Evolutionary conservation across 192 early-diverging fungal genomes (phyloP), one percentile per base, ranked within the genome.

Genomic region (Linnemannia schmuckeri): DNA sequence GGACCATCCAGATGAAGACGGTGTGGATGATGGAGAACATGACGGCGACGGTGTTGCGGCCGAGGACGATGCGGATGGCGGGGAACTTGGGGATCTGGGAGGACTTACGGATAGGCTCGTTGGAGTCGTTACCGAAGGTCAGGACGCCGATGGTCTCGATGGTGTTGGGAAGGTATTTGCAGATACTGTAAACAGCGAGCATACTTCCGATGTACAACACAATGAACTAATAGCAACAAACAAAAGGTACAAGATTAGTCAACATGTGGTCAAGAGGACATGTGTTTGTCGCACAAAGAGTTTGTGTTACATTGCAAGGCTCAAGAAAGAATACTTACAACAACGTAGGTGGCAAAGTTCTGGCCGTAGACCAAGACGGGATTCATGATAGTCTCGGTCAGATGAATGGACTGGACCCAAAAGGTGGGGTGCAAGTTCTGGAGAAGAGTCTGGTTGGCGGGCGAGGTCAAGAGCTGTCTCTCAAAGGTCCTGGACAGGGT

Each of bases 1-100:
- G 85, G 15, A 81, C 85, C 85, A 87, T 87, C 85, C 85, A 87
- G 76, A 87, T 87, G 40, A 78, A 70, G 54, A 87, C 70, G 6
- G 80, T 81, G 72, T 87, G 85, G 30, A 87, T 15, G 13, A 81
- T 41, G 0, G 85, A 87, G 72, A 87, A 87, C 72, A 87, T 44
- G 44, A 78, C n/a, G 2, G 79, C 75, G 30, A 87, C 74, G 3
- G 42, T 49, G 54, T 87, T 12, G 18, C 85, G 85, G 22, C 79
- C 85, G 24, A 77, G 71, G 40, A 80, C 85, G 54, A 87, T 87
- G 42, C 85, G 85, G 63, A 87, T 42, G 22, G 85, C 85, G 18
- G 85, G 85, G 41, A 87, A 87, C 72, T 87, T 87, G 70, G 79
- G 82, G 41, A 85, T 74, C 42, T 74, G 77, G 35, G 79, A 61